Base-by-base conservation (phyloP, 371 early-diverging fungal species). In the Fennellomyces sp. region DNA sequence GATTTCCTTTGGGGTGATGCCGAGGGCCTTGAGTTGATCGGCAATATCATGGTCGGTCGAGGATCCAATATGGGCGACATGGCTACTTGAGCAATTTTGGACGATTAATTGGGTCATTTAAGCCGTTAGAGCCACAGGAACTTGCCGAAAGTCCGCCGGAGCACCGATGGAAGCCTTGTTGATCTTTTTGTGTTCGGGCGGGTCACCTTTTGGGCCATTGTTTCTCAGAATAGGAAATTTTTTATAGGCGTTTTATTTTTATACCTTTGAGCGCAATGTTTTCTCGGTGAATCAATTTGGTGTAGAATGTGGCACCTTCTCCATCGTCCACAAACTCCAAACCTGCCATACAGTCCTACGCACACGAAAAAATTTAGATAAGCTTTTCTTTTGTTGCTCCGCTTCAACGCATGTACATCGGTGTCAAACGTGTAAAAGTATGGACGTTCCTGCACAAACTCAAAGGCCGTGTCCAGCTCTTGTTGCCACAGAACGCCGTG, bases 391-490 rank as follows among this genome's bases (percentile, higher is more conserved):
- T n/a, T n/a, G n/a, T n/a, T n/a, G n/a, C n/a, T n/a, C n/a, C n/a
- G n/a, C n/a, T n/a, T n/a, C 12, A 41, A 6, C 15, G 10, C 10
- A 49, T 17, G 3, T 86, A 92, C 93, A 65, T 92, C 89, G 19
- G 90, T 88, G 10, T 86, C 80, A 73, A 96, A 93, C 4, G 91
- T 85, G 70, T 92, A 92, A 72, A 96, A 95, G 68, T 84, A 94
- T 3, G 88, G 83, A 21, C 70, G 60, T 52, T 93, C 93, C 53
- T 85, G 75, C 1, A 65, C 63, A 69, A 93, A 93, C 28, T 89
- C 82, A 70, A 94, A 89, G 58, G 86, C 87, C 45, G 81, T 71
- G 62, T 88, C 88, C 19, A 94, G 64, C 67, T 92, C 93, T 65
- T 89, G 89, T 45, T 92, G 89, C 94, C 95, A 96, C 29, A 92